Base-by-base conservation (phyloP, 2,329 filamentous ascomycete species). In the Nothophaeocryptopus gaeumannii region DNA sequence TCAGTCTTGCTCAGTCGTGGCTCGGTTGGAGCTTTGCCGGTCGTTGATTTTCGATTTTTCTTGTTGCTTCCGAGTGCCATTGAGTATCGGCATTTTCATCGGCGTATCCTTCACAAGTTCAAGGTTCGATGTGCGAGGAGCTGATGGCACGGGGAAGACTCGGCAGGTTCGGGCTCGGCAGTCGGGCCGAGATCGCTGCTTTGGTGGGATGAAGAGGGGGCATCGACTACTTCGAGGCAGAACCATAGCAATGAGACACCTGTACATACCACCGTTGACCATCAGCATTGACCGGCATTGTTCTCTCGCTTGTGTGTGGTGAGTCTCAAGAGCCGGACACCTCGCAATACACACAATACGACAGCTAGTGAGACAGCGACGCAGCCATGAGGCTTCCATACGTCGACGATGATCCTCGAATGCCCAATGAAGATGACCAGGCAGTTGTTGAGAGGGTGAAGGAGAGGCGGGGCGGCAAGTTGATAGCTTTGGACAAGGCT, bases 351-450 rank as follows among this genome's bases (percentile, higher is more conserved):
- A n/a, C 14, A 38, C 8, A 14, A 16, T 38, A 16, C 13, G 35
- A 38, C 16, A 5, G 11, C 35, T 12, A 39, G 36, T 14, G n/a
- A 8, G 5, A 30, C 30, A 41, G 30, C 10, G n/a, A 47, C 40
- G 37, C 51, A 56, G 70, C 32, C 14, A 82, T 82, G 78, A 77
- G 77, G 62, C 72, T 81, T 44, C 71, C 74, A 34, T 82, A 81
- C 66, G 70, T 79, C 38, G 60, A 70, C 45, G 72, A 80, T 53
- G 75, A 77, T 2, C 77, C 78, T 8, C 61, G 70, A 39, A 76
- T 76, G 56, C 63, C 60, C 14, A 71, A 69, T 26, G 60, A 70
- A 34, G 72, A 75, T 33, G 77, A 81, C 59, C 70, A 77, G 53
- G 72, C 71, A 15, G 73, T 80, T 30, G 71, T 80, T 36, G 67